These are phyloP conservation scores for Elaeis guineensis DNA, from an alignment of 176 grass and related monocot genomes.

Conservation along the genomic window DNA sequence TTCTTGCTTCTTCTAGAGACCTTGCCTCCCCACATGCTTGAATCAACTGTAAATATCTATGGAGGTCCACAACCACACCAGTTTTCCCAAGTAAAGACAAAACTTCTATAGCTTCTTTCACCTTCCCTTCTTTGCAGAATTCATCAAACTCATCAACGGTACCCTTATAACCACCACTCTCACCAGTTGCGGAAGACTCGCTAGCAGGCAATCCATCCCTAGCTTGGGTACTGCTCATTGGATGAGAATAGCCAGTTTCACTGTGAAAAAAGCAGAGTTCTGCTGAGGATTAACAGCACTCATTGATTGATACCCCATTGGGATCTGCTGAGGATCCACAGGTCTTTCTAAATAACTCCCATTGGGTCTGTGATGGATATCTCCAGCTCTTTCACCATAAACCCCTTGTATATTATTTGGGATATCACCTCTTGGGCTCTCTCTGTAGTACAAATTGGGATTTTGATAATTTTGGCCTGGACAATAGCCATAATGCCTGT, in stretches of 20 bases:
- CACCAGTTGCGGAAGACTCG: conserved; percentile 21
- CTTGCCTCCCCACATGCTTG: conserved; percentile 60
- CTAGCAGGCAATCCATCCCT: conserved; percentile 21
- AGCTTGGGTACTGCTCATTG: conserved; percentile 7
- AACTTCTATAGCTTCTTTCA: conserved; percentile 71
- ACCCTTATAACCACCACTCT: conserved; percentile 24
- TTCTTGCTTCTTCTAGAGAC: conserved; percentile 51
- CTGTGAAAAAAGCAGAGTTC: conserved; percentile 16
- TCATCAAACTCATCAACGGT: conserved; percentile 77
- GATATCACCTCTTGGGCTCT: neutral
- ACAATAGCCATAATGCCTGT: conserved; percentile 33
- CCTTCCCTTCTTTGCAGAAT: conserved; percentile 58
- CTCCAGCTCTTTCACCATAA: conserved; percentile 22
- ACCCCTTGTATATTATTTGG: conserved; percentile 21
- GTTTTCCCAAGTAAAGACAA: conserved; percentile 43
- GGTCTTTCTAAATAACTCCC: conserved; percentile 28
- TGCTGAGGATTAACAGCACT: conserved; percentile 15
- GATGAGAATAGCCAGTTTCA: conserved; percentile 11
- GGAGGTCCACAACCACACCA: conserved; percentile 28
- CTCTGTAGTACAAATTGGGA: conserved; percentile 21
- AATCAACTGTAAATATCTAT: conserved; percentile 50
- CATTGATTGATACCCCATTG: neutral
- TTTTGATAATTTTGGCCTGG: conserved; percentile 21
- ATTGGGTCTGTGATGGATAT: conserved; percentile 21
- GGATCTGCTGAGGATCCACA: conserved; percentile 14